Evolutionary conservation across 2,329 filamentous ascomycete genomes (phyloP), one percentile per base, ranked within the genome.

Genomic region (Macrophomina tecta): DNA sequence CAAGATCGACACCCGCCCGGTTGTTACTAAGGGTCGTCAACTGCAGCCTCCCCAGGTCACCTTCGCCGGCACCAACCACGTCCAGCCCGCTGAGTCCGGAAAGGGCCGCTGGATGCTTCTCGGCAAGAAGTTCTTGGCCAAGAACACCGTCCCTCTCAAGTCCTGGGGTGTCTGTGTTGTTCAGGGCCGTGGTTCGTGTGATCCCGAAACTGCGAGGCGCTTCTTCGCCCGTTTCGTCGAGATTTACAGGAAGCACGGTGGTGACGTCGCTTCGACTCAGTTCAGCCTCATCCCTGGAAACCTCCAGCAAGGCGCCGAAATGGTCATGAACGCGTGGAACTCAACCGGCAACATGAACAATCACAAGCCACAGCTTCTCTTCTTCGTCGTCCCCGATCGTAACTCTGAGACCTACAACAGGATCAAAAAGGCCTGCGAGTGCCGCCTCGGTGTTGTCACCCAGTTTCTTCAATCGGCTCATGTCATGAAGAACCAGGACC

Each of bases 381-480:
- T 98, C 71, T 90, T 94, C 72, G 84, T 98, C 11, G 83, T 97
- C 1, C 85, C 85, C 0, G 87, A 89, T 75, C 91, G 90, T 74
- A 90, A 93, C 69, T 81, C 87, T 0, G 87, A 88, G 14, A 83
- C 88, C 0, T 99, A 99, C 72, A 88, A 92, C 63, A 88, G 92
- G 0, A 86, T 98, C 76, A 99, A 99, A 87, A 94, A 94, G 79
- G 92, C 87, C 32, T 90, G 88, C 69, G 95, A 99, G 72, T 94
- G 92, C 74, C 89, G 92, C 40, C 94, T 89, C 70, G 93, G 91
- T n/a, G 86, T 94, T 14, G 84, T 93, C 0, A 92, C 93, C 0
- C 95, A 98, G 76, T 90, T 94, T 69, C 75, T 98, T n/a, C 89
- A 93, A 70, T 82, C 84, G 2, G 80, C 81, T 0, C 90, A 96